These are phyloP conservation scores for Nemania sp. DNA, from an alignment of 2,329 filamentous ascomycete genomes.

Conservation along the genomic window DNA sequence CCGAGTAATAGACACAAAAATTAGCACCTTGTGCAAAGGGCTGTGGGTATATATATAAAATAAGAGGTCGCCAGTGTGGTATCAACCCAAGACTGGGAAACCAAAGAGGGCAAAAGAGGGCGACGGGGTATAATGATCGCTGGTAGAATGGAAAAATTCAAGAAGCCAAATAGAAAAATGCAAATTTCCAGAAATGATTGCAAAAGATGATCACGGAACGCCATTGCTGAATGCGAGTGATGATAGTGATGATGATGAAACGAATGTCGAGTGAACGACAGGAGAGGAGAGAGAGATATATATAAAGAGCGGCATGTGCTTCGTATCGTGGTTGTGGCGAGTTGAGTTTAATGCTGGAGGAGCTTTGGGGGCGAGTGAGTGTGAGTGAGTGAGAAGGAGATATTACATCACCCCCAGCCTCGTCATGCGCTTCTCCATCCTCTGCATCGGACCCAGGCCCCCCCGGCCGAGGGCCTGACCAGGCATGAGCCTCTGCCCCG, in stretches of 20 bases:
- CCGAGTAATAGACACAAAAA: slow-evolving; percentile 17
- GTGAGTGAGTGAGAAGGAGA: not conserved
- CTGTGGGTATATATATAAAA: slow-evolving; percentile 29
- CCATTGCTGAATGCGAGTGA: slow-evolving; percentile 31
- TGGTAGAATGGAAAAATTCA: slow-evolving; percentile 18
- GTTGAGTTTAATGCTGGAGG: not conserved
- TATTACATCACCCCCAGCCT: slow-evolving; percentile 67
- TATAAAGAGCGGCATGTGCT: slow-evolving; percentile 27
- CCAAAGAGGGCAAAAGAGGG: slow-evolving; percentile 4
- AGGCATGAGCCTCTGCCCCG: slow-evolving; percentile 52
- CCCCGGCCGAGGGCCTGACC: slow-evolving; percentile 53
- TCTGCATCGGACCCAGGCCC: slow-evolving; percentile 54
- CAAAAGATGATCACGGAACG: slow-evolving; percentile 32
- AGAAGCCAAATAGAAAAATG: slow-evolving; percentile 12
- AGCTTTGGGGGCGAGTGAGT: not conserved
- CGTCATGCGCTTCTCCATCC: slow-evolving; percentile 73
- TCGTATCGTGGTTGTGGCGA: slow-evolving; percentile 21
- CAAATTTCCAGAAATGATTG: slow-evolving; percentile 7
- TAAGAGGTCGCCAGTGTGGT: slow-evolving; percentile 12
- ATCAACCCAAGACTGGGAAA: slow-evolving; percentile 22
- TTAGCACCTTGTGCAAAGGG: slow-evolving; percentile 14
- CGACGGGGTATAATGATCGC: slow-evolving; percentile 23
- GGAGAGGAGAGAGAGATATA: not conserved
- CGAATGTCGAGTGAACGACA: not conserved
- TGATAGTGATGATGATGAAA: slow-evolving; percentile 14